These are phyloP conservation scores for Schizothecium vesticola DNA, from an alignment of 495 filamentous ascomycete genomes.

Conservation along the genomic window DNA sequence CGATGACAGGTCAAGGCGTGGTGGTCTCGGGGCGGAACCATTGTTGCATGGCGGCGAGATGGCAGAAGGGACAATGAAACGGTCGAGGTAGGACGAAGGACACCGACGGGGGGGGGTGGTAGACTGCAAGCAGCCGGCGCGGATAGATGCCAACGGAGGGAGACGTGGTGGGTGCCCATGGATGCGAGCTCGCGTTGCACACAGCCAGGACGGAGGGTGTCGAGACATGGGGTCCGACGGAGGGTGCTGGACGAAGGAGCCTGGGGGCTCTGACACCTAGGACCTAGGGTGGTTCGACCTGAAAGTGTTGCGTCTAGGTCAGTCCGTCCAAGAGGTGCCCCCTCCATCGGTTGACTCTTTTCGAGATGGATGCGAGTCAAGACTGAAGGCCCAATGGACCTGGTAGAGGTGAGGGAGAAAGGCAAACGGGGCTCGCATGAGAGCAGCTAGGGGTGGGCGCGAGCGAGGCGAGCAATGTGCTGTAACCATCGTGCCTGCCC, in stretches of 20 bases:
- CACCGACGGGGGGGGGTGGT: background rate
- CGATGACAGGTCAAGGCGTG: background rate
- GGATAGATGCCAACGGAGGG: background rate
- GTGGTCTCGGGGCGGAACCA: slow-evolving; percentile 3
- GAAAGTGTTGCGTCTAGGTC: too few relatives aligned
- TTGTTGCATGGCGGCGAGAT: slow-evolving; percentile 1
- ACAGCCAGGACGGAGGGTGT: background rate
- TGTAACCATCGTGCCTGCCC: background rate
- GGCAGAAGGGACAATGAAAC: background rate
- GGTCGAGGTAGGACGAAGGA: background rate
- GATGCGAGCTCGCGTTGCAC: background rate
- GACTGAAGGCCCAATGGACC: background rate
- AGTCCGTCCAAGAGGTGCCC: background rate
- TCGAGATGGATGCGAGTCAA: background rate
- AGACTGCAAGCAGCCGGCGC: background rate
- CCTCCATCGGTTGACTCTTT: background rate
- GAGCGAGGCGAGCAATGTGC: background rate
- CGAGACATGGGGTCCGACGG: background rate
- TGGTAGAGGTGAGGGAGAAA: background rate
- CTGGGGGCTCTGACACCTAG: background rate
- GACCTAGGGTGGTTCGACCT: too few relatives aligned
- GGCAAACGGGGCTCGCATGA: background rate
- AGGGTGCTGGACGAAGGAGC: background rate
- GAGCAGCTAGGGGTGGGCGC: background rate
- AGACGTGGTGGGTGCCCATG: background rate